Evolutionary conservation across 345 rosid species (phyloP), one percentile per base, ranked within the genome.

Genomic region (rapeseed (Brassica napus)): DNA sequence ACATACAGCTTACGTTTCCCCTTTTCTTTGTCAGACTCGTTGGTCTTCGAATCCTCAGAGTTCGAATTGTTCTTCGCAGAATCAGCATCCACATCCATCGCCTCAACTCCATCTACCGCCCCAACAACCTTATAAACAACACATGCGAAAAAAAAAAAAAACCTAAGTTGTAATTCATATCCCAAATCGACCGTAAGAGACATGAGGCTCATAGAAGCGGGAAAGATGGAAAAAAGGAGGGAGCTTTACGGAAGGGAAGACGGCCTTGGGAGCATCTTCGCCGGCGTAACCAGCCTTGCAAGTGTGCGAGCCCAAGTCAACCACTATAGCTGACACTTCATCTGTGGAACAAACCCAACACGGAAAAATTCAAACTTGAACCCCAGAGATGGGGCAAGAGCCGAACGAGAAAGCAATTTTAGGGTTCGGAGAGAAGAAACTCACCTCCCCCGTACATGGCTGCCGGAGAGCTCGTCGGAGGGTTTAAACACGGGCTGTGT

Each of bases 211-310:
- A 44, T 16, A 72, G 57, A 71, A 78, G 68, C 63, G 55, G 35
- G 12, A 30, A 61, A 73, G 34, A 54, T 67, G 66, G 54, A 10
- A 23, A 35, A 63, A 35, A 83, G 89, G 79, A 54, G 31, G 24
- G 69, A 68, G 75, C 90, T 88, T 52, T 76, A 93, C 97, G 28
- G 99, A 93, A 79, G 99, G 97, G 68, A 96, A 96, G 4, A 96
- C 98, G 42, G 99, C 99, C 83, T 96, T 96, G 47, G 98, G 98
- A 79, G 97, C 95, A 86, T 96, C 99, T 87, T 96, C 99, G 3
- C 98, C 99, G 5, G 99, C 99, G 81, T 92, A 96, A 73, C 99
- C 99, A 60, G 99, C 99, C 75, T 96, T 96, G 85, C 98, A 96
- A 77, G 98, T 93, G 88, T 93, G 98, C 37, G 97, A 90, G 15